Evolutionary conservation across 2,329 filamentous ascomycete genomes (phyloP).

Genomic region (Colletotrichum tropicicola): DNA sequence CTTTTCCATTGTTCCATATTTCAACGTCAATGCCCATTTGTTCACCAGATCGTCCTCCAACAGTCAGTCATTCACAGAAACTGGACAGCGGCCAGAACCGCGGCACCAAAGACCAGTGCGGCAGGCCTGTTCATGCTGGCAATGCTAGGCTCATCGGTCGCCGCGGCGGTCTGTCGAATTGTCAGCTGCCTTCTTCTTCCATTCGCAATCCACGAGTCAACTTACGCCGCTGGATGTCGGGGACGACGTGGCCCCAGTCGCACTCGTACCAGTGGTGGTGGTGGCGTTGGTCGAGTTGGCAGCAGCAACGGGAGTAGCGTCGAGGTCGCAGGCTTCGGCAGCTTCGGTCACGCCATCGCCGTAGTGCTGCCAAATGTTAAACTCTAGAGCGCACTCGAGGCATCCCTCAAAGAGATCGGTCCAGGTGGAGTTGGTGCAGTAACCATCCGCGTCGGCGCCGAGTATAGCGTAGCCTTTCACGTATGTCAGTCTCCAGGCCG

Average conservation of each 20-base stretch:
- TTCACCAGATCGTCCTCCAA: too few relatives aligned
- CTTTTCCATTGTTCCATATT: too few relatives aligned
- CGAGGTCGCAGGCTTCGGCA: constrained; percentile 39
- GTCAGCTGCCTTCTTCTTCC: background rate
- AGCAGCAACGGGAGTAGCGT: constrained; percentile 12
- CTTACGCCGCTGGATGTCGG: background rate
- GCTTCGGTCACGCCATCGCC: constrained; percentile 43
- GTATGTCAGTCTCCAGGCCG: background rate
- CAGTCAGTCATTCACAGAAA: too few relatives aligned
- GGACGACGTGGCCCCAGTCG: background rate
- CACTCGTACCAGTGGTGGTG: background rate
- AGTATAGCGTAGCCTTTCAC: constrained; percentile 43
- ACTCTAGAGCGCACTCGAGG: constrained; percentile 51
- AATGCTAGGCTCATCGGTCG: background rate
- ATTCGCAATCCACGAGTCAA: background rate
- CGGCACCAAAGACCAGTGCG: background rate
- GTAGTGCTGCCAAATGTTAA: constrained; percentile 55
- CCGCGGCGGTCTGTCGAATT: background rate
- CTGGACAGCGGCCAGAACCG: background rate
- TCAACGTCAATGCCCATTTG: too few relatives aligned
- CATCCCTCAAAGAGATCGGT: constrained; percentile 49
- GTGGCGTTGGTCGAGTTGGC: background rate
- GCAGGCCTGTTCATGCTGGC: background rate
- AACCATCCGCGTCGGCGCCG: constrained; percentile 41
- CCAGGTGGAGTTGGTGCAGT: constrained; percentile 50